Conservation (phyloP, 2,329 filamentous ascomycete genomes). For the Chaetomium sp. region DNA sequence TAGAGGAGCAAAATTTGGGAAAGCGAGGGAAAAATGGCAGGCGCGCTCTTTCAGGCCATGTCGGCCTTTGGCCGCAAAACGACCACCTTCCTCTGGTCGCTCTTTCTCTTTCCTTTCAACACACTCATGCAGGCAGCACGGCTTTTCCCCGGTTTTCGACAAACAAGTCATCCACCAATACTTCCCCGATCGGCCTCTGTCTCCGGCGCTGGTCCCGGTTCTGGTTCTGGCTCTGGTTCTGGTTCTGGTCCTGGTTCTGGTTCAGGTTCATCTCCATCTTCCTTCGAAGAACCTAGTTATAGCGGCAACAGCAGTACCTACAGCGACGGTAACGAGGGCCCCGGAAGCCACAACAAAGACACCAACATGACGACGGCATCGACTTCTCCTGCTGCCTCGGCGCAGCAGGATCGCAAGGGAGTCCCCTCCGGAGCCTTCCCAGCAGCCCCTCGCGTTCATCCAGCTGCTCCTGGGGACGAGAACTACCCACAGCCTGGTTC, state of each 20-base stretch:
- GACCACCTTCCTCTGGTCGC: conserved; percentile 20
- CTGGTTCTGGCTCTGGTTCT: background rate
- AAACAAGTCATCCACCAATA: conserved; percentile 6
- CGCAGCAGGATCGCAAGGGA: background rate
- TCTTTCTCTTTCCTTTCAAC: conserved; percentile 20
- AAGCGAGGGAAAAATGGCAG: conserved; percentile 19
- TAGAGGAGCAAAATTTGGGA: background rate
- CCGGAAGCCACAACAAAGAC: conserved; percentile 2
- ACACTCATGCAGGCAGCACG: conserved; percentile 15
- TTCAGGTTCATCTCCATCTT: background rate
- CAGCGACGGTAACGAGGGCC: background rate
- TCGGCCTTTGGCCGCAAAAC: conserved; percentile 20
- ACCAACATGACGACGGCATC: conserved; percentile 9
- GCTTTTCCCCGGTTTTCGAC: conserved; percentile 10
- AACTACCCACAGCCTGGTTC: no score
- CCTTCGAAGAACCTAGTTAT: background rate
- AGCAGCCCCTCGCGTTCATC: no score
- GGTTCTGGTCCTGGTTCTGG: background rate
- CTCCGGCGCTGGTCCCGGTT: background rate
- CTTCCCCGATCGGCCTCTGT: conserved; percentile 11
- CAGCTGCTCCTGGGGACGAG: no score
- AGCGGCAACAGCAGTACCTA: conserved; percentile 1
- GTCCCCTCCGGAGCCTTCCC: no score
- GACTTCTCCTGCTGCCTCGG: conserved; percentile 7
- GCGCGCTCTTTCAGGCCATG: conserved; percentile 17